phyloP scores from a whole-genome alignment of 495 filamentous ascomycete species.

The Aspergillus mulundensis region DNA sequence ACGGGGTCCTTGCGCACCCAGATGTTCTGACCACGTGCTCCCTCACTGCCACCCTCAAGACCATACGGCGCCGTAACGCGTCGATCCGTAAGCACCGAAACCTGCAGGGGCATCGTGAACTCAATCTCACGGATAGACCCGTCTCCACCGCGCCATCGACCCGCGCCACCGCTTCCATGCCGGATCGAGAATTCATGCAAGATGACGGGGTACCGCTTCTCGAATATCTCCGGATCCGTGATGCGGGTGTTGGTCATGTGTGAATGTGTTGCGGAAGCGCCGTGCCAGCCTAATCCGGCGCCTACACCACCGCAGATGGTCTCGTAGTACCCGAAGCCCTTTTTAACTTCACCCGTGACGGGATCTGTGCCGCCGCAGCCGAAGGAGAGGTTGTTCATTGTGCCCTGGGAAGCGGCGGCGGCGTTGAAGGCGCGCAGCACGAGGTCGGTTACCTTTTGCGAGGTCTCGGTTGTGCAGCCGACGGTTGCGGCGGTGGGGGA shows the following conservation, averaged over 20 bases:
- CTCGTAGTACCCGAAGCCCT: constrained; percentile 91
- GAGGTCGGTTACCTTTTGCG: constrained; percentile 85
- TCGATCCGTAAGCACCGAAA: constrained; percentile 80
- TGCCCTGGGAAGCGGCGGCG: constrained; percentile 81
- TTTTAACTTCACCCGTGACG: constrained; percentile 19
- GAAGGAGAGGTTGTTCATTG: constrained; percentile 70
- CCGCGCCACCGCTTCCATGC: constrained; percentile 43
- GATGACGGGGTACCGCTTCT: constrained; percentile 85
- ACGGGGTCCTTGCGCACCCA: constrained; percentile 17
- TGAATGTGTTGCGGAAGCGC: constrained; percentile 79
- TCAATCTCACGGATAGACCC: constrained; percentile 38
- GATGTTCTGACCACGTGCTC: constrained; percentile 15
- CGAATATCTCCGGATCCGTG: constrained; percentile 87
- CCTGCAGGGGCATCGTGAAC: constrained; percentile 59
- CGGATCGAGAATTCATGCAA: constrained; percentile 75
- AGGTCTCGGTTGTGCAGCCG: constrained; percentile 69
- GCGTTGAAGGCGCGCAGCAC: constrained; percentile 82
- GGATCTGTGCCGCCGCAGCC: constrained; percentile 32
- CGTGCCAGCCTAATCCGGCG: constrained; percentile 76
- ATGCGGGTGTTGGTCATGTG: constrained; percentile 98
- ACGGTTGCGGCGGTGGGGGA: constrained; percentile 80
- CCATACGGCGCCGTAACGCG: constrained; percentile 82
- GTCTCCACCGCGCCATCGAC: constrained; percentile 30
- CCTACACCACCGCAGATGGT: constrained; percentile 88
- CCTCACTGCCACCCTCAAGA: constrained; percentile 7